Conservation (phyloP, 495 filamentous ascomycete genomes). For the Lentithecium fluviatile region DNA sequence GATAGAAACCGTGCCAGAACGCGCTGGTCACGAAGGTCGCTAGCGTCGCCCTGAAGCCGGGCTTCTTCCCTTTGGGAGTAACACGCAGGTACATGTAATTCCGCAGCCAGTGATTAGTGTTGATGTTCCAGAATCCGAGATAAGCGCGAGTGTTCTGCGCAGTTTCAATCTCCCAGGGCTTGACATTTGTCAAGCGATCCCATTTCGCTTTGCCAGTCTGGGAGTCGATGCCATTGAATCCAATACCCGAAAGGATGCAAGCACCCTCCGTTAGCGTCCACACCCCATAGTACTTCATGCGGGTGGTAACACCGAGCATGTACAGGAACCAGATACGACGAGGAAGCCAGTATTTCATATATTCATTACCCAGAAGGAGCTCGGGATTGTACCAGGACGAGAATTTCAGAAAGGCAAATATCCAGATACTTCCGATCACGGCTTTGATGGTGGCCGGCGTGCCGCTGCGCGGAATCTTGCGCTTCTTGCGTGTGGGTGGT, state of each 20-base stretch:
- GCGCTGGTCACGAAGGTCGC: slow-evolving; percentile 92
- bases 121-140: slow-evolving; percentile 94
- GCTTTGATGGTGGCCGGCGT: slow-evolving; percentile 81
- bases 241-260: slow-evolving; percentile 89
- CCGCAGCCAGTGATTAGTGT: slow-evolving; percentile 94
- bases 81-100: slow-evolving; percentile 96
- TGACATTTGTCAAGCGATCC: slow-evolving; percentile 85
- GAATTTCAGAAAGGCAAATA: slow-evolving; percentile 73
- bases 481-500: slow-evolving; percentile 83
- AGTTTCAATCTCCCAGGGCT: slow-evolving; percentile 74
- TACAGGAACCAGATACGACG: slow-evolving; percentile 73
- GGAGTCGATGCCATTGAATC: slow-evolving; percentile 88
- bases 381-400: slow-evolving; percentile 62
- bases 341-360: slow-evolving; percentile 64
- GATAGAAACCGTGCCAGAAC: slow-evolving; percentile 98
- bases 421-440: slow-evolving; percentile 70
- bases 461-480: slow-evolving; percentile 89
- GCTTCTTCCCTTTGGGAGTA: slow-evolving; percentile 92
- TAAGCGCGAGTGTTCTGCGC: slow-evolving; percentile 90
- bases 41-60: slow-evolving; percentile 90
- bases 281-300: slow-evolving; percentile 92
- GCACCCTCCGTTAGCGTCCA: slow-evolving; percentile 92
- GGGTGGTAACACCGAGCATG: slow-evolving; percentile 75
- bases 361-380: slow-evolving; percentile 60
- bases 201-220: slow-evolving; percentile 79